phyloP scores from a whole-genome alignment of 495 filamentous ascomycete genomes.

The Parathielavia hyrcaniae region DNA sequence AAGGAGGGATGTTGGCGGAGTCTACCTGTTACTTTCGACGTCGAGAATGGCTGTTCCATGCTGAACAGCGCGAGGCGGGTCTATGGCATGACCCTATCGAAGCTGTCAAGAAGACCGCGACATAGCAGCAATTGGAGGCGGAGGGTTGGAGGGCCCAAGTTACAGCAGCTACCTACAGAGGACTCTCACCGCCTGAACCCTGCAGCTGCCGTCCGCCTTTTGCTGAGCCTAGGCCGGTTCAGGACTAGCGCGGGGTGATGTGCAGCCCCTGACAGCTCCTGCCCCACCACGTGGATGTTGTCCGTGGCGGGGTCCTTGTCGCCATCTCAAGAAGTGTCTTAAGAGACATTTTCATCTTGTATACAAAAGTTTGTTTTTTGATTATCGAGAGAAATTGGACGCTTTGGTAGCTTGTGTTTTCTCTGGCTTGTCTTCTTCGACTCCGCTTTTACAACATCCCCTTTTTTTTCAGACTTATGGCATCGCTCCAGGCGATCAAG shows the following conservation, averaged over 20 bases:
- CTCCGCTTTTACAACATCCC: not conserved
- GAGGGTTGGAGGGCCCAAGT: too few relatives aligned
- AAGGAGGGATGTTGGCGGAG: not conserved
- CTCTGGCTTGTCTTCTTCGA: too few relatives aligned
- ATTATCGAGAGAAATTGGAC: not conserved
- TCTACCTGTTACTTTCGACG: constrained; percentile 66
- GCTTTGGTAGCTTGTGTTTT: not conserved
- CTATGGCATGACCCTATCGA: constrained; percentile 28
- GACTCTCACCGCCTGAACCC: not conserved
- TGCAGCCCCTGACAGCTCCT: not conserved
- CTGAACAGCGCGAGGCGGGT: constrained; percentile 32
- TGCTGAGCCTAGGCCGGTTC: not conserved
- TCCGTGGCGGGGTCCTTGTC: constrained; percentile 16
- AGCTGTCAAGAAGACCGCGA: not conserved
- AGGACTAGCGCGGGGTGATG: constrained; percentile 7
- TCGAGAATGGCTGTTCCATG: constrained; percentile 59
- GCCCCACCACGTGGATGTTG: not conserved
- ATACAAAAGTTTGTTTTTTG: not conserved
- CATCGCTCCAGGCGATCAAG: constrained; percentile 74
- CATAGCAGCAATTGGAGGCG: not conserved
- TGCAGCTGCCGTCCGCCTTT: constrained; percentile 6
- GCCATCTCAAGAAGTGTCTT: not conserved
- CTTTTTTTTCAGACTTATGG: constrained; percentile 28
- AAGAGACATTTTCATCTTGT: constrained; percentile 8
- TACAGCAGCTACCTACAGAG: too few relatives aligned